These are phyloP conservation scores for Diversispora epigaea DNA, from an alignment of 192 early-diverging fungal species.

Conservation along the genomic window DNA sequence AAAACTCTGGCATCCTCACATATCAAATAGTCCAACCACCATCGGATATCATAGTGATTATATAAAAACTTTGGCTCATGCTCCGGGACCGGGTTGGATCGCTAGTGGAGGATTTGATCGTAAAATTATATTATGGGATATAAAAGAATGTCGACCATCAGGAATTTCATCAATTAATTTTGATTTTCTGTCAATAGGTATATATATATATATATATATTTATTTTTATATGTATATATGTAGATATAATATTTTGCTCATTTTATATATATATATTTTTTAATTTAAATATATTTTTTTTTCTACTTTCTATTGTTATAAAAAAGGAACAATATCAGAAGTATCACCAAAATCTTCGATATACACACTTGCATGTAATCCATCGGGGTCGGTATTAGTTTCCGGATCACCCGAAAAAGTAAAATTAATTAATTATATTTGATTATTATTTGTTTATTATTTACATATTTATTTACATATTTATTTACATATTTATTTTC, in stretches of 20 bases:
- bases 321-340: conserved; percentile 49
- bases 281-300: too few species aligned
- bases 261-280: too few species aligned
- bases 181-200: neutral
- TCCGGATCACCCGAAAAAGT: conserved; percentile 92
- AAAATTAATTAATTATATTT: conserved; percentile 11
- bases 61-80: conserved; percentile 86
- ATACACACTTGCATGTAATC: conserved; percentile 84
- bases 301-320: too few species aligned
- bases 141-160: conserved; percentile 55
- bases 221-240: neutral
- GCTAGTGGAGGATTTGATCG: conserved; percentile 91
- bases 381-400: conserved; percentile 74
- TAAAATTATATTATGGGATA: conserved; percentile 88
- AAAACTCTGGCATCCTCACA: conserved; percentile 68
- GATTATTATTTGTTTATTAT: neutral
- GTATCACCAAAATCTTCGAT: conserved; percentile 67
- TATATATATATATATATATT: neutral
- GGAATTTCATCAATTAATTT: conserved; percentile 19
- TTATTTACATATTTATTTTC: neutral
- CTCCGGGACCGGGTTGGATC: conserved; percentile 68
- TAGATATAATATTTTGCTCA: too few species aligned
- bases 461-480: too few species aligned
- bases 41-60: conserved; percentile 90
- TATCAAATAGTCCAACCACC: conserved; percentile 47